Conservation (phyloP, 2,329 filamentous ascomycete species). For the Aspergillus alliaceus region DNA sequence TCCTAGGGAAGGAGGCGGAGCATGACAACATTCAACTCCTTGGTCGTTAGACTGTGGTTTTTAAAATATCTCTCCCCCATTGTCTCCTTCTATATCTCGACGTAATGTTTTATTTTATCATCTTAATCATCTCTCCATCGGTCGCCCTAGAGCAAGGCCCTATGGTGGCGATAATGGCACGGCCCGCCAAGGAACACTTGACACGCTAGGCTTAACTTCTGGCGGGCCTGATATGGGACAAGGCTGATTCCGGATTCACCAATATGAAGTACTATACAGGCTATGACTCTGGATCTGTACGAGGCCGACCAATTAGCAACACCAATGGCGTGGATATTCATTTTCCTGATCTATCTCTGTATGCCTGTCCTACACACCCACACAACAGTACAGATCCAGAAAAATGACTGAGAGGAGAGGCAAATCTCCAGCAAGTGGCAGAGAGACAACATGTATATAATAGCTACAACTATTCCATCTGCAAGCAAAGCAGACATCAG, state of each 20-base stretch:
- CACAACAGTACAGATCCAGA: too few relatives aligned
- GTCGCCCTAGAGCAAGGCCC: neutral
- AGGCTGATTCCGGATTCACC: neutral
- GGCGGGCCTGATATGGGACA: neutral
- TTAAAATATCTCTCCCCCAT: too few relatives aligned
- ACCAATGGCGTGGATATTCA: too few relatives aligned
- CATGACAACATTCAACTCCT: too few relatives aligned
- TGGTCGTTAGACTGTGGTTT: too few relatives aligned
- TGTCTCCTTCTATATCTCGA: too few relatives aligned
- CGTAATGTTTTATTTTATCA: neutral
- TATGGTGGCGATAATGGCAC: neutral
- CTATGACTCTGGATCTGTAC: neutral
- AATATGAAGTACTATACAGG: neutral
- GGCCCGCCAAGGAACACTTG: neutral
- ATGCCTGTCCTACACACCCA: neutral
- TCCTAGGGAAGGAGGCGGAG: too few relatives aligned
- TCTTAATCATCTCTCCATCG: neutral
- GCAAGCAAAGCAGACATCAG: neutral
- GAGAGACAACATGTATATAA: neutral
- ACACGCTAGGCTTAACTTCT: neutral
- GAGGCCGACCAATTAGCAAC: too few relatives aligned
- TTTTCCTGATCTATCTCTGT: neutral
- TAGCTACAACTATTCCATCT: neutral
- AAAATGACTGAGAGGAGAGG: neutral
- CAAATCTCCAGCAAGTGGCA: neutral